Conservation (phyloP, 2,329 filamentous ascomycete genomes). For the Metarhizium anisopliae region DNA sequence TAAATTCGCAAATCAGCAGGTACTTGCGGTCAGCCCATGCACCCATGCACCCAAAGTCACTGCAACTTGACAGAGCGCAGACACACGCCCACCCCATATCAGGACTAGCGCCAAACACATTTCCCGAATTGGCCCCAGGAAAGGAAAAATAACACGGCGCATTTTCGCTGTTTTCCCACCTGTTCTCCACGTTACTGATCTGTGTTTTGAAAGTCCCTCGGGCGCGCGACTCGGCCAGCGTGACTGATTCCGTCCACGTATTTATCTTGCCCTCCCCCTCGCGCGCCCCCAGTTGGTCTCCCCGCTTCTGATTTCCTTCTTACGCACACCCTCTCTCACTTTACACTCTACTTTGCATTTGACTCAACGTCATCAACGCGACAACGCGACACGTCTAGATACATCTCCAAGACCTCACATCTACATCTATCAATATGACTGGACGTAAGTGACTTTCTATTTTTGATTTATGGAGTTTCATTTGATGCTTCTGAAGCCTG, state of each 20-base stretch:
- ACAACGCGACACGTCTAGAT: conserved; percentile 9
- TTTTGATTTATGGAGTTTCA: not conserved
- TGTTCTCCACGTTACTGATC: conserved; percentile 11
- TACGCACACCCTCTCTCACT: conserved; percentile 11
- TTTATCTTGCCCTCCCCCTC: conserved; percentile 21
- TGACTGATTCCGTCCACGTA: conserved; percentile 29
- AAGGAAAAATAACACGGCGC: not conserved
- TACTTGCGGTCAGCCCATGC: not conserved
- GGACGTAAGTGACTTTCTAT: conserved; percentile 52
- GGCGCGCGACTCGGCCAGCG: not conserved
- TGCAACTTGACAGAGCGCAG: not conserved
- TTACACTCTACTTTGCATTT: conserved; percentile 14
- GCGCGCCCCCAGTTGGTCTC: conserved; percentile 20
- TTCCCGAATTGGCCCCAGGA: conserved; percentile 2
- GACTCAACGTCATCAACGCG: conserved; percentile 12
- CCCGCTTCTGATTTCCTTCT: conserved; percentile 12
- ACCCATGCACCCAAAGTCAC: not conserved
- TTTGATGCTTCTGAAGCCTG: not conserved
- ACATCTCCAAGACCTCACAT: not conserved
- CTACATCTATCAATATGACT: conserved; percentile 52
- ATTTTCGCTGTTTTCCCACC: not conserved
- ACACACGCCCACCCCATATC: not conserved
- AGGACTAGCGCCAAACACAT: not conserved
- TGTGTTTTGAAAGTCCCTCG: not conserved
- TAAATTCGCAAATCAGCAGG: not conserved